Conservation (phyloP, 257 asterid species). For the Ballota nigra region DNA sequence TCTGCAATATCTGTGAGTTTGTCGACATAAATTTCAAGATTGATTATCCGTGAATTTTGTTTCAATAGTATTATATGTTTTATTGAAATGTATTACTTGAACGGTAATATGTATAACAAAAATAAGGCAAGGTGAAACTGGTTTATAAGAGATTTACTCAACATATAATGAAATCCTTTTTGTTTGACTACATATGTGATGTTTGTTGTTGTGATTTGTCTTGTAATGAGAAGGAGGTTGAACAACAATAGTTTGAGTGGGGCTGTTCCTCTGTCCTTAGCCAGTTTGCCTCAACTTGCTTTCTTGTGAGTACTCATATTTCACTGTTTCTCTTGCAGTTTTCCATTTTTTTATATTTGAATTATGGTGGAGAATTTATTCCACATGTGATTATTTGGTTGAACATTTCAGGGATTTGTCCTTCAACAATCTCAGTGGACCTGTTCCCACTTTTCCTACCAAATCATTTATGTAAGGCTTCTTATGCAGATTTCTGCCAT, state of each 20-base stretch:
- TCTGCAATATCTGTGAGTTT: slow-evolving; percentile 81
- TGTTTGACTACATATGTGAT: slow-evolving; percentile 36
- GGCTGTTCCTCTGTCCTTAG: slow-evolving; percentile 69
- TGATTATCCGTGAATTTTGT: background rate
- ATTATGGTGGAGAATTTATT: slow-evolving; percentile 14
- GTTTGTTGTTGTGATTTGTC: slow-evolving; percentile 45
- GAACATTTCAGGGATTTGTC: slow-evolving; percentile 82
- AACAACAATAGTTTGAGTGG: slow-evolving; percentile 95
- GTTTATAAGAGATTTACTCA: too few species aligned
- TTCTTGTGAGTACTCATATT: slow-evolving; percentile 76
- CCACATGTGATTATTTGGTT: slow-evolving; percentile 26
- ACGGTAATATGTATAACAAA: too few species aligned
- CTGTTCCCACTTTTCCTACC: slow-evolving; percentile 75
- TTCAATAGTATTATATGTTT: too few species aligned
- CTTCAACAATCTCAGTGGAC: slow-evolving; percentile 87
- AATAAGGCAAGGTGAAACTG: too few species aligned
- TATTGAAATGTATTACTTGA: too few species aligned
- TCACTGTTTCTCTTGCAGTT: background rate
- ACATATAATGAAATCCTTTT: slow-evolving; percentile 23
- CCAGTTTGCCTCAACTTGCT: slow-evolving; percentile 85
- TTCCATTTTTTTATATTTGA: slow-evolving; percentile 10
- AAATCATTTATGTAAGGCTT: slow-evolving; percentile 77
- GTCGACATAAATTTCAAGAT: background rate
- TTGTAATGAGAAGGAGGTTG: slow-evolving; percentile 75
- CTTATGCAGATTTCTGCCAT: slow-evolving; percentile 19